A percentile compares a stretch with the other conserved stretches of the same genome.
These are phyloP conservation scores for Aspergillus puulaauensis DNA, from an alignment of 2,329 filamentous ascomycete genomes.

Conservation along the genomic window DNA sequence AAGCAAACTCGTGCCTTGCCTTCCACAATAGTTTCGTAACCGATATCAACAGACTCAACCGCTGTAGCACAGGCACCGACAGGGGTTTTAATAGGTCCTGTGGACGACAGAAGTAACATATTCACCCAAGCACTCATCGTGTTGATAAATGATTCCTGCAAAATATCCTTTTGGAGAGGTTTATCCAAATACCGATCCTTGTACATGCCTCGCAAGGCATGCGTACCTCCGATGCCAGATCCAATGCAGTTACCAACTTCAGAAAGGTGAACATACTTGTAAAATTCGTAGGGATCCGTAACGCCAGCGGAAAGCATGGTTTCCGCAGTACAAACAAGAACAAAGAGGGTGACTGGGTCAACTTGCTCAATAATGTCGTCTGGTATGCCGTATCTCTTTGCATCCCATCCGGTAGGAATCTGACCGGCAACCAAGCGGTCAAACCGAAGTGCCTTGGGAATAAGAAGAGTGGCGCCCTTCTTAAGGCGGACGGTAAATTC, in stretches of 20 bases:
- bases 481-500: constrained; percentile 93
- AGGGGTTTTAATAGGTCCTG: constrained; percentile 96
- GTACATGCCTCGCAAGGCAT: constrained; percentile 94
- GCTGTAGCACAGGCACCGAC: constrained; percentile 97
- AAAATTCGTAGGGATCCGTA: constrained; percentile 98
- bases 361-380: constrained; percentile 98
- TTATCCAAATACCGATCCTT: constrained; percentile 96
- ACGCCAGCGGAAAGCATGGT: constrained; percentile 89
- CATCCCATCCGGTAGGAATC: constrained; percentile 95
- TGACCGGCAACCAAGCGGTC: constrained; percentile 97
- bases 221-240: constrained; percentile 95
- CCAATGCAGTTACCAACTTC: constrained; percentile 98
- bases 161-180: constrained; percentile 96
- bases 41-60: constrained; percentile 95
- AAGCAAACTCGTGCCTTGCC: constrained; percentile 97
- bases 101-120: constrained; percentile 96
- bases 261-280: constrained; percentile 98
- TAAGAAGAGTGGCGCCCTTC: constrained; percentile 92
- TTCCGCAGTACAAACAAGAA: constrained; percentile 91
- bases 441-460: constrained; percentile 95
- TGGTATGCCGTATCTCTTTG: constrained; percentile 91
- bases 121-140: constrained; percentile 99
- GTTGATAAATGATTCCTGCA: constrained; percentile 99
- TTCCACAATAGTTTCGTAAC: constrained; percentile 97
- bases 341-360: constrained; percentile 91